Evolutionary conservation across 345 rosid species (phyloP).

Genomic region (Balakata baccata): DNA sequence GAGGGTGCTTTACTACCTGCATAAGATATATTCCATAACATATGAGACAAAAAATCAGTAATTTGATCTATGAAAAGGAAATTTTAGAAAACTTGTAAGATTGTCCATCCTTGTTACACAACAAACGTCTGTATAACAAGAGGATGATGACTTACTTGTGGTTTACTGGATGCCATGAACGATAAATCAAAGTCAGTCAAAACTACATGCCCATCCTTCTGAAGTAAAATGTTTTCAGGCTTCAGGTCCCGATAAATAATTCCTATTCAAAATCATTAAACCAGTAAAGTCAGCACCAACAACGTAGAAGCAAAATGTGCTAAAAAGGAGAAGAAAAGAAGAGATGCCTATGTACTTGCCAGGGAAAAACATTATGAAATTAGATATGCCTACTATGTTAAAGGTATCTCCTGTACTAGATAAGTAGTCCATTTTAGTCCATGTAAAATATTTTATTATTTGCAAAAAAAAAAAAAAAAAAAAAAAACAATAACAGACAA

Average conservation of each 20-base stretch:
- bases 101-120: too few relatives aligned
- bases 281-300: not conserved
- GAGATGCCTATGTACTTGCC: not conserved
- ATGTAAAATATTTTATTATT: not conserved
- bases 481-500: not conserved
- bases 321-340: not conserved
- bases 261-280: constrained; percentile 40
- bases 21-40: not conserved
- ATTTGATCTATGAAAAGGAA: not conserved
- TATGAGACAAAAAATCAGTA: not conserved
- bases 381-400: not conserved
- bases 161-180: constrained; percentile 67
- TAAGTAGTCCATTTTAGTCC: not conserved
- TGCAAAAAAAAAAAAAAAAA: not conserved
- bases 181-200: constrained; percentile 93
- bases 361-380: not conserved
- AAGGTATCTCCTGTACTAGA: not conserved
- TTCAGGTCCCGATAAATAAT: constrained; percentile 87
- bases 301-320: not conserved
- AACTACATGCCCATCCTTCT: constrained; percentile 78
- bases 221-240: constrained; percentile 90
- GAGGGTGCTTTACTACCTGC: constrained; percentile 61
- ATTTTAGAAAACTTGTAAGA: not conserved
- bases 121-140: constrained; percentile 3
- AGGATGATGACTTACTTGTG: constrained; percentile 49